Evolutionary conservation across 805 yeast species (phyloP), one percentile per base, ranked within the genome.

Genomic region (Candida khao-thaluensis): DNA sequence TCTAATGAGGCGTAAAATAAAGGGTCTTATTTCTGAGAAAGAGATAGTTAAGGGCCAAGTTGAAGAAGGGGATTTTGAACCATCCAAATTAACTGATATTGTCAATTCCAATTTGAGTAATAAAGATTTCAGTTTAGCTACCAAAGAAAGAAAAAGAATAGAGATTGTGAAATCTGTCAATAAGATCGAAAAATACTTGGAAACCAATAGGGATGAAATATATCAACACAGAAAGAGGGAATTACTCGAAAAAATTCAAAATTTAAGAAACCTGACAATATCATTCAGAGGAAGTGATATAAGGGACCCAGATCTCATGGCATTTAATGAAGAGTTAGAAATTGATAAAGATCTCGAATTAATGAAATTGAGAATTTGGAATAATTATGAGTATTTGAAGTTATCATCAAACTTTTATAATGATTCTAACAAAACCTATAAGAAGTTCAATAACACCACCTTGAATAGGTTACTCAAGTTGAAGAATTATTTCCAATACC

Each of bases 401-500:
- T 53, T 50, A 25, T 57, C 65, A 7, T 47, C 58, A 27, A 43
- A 45, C 4, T 67, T 64, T 41, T 68, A 66, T 43, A 60, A 64
- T 29, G 68, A 68, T 30, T 60, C 69, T 8, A 62, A 66, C 45
- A 54, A 55, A 30, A 50, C 48, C 21, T 69, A 66, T 47, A 57
- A 56, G 41, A 52, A 54, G 37, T 54, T 62, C 51, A 64, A 59
- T 40, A 29, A 42, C 15, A 40, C 54, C 4, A 31, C 60, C 47
- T 42, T 58, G 14, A 67, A 62, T 48, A 68, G 67, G 45, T 53
- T 69, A 25, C 57, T 57, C 34, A 69, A 69, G 45, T 47, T 69
- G 30, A 59, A 60, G 47, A 59, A 62, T 42, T 69, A 68, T 41
- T 56, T 69, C 27, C 66, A 62, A 44, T 64, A 49, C 44, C 73